These are phyloP conservation scores for Cystobasidiaceae sp. DNA, from an alignment of 1,284 basidiomycete genomes.

Conservation along the genomic window DNA sequence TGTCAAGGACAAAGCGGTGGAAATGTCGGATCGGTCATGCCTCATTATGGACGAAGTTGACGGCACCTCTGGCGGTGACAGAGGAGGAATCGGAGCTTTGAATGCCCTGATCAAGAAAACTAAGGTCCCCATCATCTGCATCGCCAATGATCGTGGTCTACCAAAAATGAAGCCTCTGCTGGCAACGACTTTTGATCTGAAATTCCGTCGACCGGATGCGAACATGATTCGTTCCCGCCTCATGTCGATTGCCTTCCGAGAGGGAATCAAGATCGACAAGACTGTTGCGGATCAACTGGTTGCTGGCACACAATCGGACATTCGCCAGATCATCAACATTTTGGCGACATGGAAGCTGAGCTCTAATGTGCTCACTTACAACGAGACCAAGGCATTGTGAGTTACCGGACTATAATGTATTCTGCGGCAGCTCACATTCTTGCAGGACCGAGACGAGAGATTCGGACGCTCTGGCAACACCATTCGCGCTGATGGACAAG, in stretches of 20 bases:
- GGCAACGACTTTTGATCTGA: slow-evolving; percentile 66
- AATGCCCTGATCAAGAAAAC: slow-evolving; percentile 91
- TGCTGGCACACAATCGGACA: slow-evolving; percentile 82
- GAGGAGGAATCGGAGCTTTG: slow-evolving; percentile 90
- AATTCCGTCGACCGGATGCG: slow-evolving; percentile 72
- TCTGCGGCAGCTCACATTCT: neutral
- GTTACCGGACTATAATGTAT: slow-evolving; percentile 43
- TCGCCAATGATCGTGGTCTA: slow-evolving; percentile 82
- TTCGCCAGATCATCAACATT: slow-evolving; percentile 96
- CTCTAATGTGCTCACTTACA: slow-evolving; percentile 69
- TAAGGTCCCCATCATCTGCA: slow-evolving; percentile 95
- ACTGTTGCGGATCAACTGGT: slow-evolving; percentile 92
- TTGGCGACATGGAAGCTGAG: slow-evolving; percentile 90
- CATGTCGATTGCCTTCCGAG: slow-evolving; percentile 81
- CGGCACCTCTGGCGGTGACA: slow-evolving; percentile 95
- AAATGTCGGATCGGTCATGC: slow-evolving; percentile 72
- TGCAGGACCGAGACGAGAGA: slow-evolving; percentile 77
- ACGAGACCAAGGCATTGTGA: slow-evolving; percentile 81
- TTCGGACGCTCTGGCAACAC: slow-evolving; percentile 84
- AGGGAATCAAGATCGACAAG: slow-evolving; percentile 82
- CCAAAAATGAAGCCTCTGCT: slow-evolving; percentile 87
- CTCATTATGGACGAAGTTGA: slow-evolving; percentile 99
- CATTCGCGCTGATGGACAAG: slow-evolving; percentile 79
- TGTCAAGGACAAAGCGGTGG: slow-evolving; percentile 55
- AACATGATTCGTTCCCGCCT: slow-evolving; percentile 73